phyloP scores from a whole-genome alignment of 202 grass and related monocot genomes.

The Setaria italica region DNA sequence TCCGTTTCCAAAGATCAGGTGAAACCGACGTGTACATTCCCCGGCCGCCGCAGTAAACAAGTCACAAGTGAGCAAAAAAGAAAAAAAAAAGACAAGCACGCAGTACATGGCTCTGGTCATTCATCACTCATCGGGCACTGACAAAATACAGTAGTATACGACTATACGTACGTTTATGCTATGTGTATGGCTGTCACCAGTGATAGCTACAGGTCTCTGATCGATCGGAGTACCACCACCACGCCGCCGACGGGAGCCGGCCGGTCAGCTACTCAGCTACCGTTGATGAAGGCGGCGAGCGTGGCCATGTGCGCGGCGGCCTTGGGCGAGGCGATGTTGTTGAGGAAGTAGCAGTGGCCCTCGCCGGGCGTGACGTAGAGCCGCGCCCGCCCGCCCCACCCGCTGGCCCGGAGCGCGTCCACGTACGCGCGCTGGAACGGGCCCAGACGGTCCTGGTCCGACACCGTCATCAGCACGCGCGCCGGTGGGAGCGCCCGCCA shows the following conservation, averaged over 20 bases:
- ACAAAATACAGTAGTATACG: neutral
- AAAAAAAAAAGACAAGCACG: neutral
- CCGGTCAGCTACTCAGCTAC: neutral
- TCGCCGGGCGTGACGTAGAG: slow-evolving; percentile 62
- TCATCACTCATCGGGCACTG: neutral
- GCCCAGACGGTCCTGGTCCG: slow-evolving; percentile 51
- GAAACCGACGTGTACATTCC: neutral
- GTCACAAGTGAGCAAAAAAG: neutral
- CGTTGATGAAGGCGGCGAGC: slow-evolving; percentile 56
- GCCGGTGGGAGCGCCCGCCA: slow-evolving; percentile 46
- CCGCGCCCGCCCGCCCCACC: slow-evolving; percentile 53
- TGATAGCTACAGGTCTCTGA: neutral
- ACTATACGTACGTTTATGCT: neutral
- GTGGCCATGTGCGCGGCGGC: slow-evolving; percentile 62
- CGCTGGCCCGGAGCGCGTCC: slow-evolving; percentile 57
- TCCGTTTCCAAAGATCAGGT: neutral
- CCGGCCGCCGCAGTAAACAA: neutral
- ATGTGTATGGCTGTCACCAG: neutral
- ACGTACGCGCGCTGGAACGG: slow-evolving; percentile 69
- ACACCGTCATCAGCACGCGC: slow-evolving; percentile 72
- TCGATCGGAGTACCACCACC: neutral
- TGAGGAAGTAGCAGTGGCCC: slow-evolving; percentile 72
- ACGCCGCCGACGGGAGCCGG: neutral
- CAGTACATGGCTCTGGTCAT: slow-evolving; percentile 3
- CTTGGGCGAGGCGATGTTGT: slow-evolving; percentile 50